These are phyloP conservation scores for Venustampulla echinocandica DNA, from an alignment of 495 filamentous ascomycete species.

Conservation along the genomic window DNA sequence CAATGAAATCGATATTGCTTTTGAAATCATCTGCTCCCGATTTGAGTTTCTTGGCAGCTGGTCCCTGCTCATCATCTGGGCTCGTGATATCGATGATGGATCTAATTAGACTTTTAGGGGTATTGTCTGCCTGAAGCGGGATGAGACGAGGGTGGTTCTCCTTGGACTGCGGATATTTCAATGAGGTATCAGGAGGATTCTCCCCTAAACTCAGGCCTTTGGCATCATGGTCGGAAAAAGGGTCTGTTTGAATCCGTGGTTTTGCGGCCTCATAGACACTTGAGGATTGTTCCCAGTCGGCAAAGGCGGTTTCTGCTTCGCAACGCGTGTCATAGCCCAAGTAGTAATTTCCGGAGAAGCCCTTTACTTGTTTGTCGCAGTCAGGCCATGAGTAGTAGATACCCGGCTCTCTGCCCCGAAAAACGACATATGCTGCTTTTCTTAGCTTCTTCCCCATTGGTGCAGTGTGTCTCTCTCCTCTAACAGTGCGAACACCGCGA, in stretches of 20 bases:
- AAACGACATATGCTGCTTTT: constrained; percentile 5
- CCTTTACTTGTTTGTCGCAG: constrained; percentile 1
- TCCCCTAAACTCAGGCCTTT: no score
- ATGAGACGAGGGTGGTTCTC: neutral
- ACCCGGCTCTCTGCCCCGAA: neutral
- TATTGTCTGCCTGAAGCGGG: neutral
- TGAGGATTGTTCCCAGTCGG: neutral
- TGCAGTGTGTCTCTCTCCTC: no score
- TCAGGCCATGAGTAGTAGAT: neutral
- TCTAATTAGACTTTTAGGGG: neutral
- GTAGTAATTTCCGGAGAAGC: neutral
- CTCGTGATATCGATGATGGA: neutral
- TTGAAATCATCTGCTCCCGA: neutral
- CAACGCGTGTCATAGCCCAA: neutral
- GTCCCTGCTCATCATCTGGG: neutral
- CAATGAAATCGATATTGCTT: neutral
- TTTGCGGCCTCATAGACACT: neutral
- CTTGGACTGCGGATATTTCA: neutral
- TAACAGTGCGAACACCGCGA: no score
- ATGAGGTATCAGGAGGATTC: neutral
- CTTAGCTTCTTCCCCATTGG: neutral
- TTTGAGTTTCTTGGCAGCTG: neutral
- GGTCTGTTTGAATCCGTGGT: neutral
- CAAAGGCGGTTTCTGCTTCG: constrained; percentile 1
- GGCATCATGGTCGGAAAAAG: neutral